Evolutionary conservation across 164 flowering plant genomes (phyloP), one percentile per base, ranked within the genome.

Genomic region (Vitis labrusca): DNA sequence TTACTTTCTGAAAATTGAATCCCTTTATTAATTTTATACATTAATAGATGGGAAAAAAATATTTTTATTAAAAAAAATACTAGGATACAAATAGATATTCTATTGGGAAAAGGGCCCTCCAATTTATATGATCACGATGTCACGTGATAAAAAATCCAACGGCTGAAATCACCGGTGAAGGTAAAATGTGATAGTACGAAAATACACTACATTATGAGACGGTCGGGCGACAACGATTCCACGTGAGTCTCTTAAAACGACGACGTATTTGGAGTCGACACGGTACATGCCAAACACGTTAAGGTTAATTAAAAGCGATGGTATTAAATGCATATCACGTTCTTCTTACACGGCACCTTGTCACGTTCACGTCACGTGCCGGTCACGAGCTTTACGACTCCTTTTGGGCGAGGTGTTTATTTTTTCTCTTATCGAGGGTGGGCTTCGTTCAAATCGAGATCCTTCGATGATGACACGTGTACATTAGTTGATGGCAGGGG

Each of bases 311-410:
- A 15, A 30, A 14, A n/a, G 5, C 9, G 5, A n/a, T 0, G 15
- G 8, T 61, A 16, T 19, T 65, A 52, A 66, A 66, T 66, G 69
- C 47, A n/a, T 51, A 53, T 66, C 69, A 66, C 69, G 69, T 66
- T 66, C 50, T 37, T n/a, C 61, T 66, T 17, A 2, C 50, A 12
- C 17, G 50, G 15, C 17, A 5, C 47, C 58, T 27, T 13, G n/a
- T 15, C 27, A 65, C 50, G 63, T 60, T 60, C 9, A 2, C n/a
- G 61, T 64, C 69, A 66, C 69, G 69, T 66, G 69, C 58, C 16
- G 27, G 1, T 66, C 69, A 66, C 69, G 69, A 66, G 69, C 69
- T n/a, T 37, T 14, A 61, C 44, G 48, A 17, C 48, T 9, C 2
- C 14, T 60, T 32, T 3, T 37, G 44, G 44, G 44, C 6, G 44